Percentiles rank a stretch among this genome's conserved stretches.
phyloP scores from a whole-genome alignment of 768 basidiomycete genomes.

The Phylloporus sp. region DNA sequence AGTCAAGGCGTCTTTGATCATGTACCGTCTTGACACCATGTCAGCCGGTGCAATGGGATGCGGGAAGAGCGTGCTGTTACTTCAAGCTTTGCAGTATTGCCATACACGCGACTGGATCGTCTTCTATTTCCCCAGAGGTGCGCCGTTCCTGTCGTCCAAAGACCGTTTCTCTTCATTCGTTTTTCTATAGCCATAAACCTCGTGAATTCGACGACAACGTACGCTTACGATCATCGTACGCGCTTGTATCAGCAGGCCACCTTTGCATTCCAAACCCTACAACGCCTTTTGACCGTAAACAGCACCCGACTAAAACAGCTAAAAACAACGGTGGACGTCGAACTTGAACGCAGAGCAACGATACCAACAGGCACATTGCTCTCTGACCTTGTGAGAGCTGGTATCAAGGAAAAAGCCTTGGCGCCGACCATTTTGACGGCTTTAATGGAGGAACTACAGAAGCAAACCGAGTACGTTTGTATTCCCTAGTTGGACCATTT shows the following conservation, averaged over 20 bases:
- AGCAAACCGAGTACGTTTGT: constrained; percentile 52
- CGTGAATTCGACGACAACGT: constrained; percentile 70
- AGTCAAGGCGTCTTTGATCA: constrained; percentile 22
- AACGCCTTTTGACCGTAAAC: constrained; percentile 61
- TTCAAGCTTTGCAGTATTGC: constrained; percentile 74
- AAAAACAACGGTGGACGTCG: constrained; percentile 36
- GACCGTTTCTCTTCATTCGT: not conserved
- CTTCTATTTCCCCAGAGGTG: constrained; percentile 78
- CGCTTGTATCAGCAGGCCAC: constrained; percentile 71
- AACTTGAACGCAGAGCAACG: constrained; percentile 42
- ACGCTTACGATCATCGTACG: constrained; percentile 70
- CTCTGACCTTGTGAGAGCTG: constrained; percentile 52
- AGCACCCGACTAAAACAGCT: constrained; percentile 38
- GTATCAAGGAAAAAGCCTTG: constrained; percentile 45
- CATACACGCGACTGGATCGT: constrained; percentile 69
- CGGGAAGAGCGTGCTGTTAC: constrained; percentile 75
- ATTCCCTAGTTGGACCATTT: not conserved
- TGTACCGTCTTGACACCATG: not conserved
- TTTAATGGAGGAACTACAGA: constrained; percentile 56
- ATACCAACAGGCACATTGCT: constrained; percentile 48
- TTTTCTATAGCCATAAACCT: constrained; percentile 42
- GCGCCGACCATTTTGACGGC: constrained; percentile 55
- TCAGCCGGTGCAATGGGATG: constrained; percentile 71
- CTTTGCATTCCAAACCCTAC: constrained; percentile 58
- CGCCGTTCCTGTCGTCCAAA: constrained; percentile 12